Evolutionary conservation across 352 stramenopile species (phyloP).

Genomic region (Phytophthora macrochlamydospora): DNA sequence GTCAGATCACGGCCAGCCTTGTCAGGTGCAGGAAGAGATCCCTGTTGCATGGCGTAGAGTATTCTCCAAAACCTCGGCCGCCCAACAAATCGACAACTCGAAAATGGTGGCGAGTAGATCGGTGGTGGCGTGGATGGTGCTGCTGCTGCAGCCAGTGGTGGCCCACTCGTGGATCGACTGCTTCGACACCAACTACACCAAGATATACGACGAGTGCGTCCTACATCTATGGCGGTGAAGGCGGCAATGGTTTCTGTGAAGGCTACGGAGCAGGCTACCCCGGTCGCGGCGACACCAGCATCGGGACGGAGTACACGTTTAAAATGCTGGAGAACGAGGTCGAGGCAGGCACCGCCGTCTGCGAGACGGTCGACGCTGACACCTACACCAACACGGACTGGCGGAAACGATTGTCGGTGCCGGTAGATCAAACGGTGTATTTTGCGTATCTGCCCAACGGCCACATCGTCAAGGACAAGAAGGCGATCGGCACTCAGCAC

Average conservation of each 20-base stretch:
- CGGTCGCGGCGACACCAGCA: constrained; percentile 28
- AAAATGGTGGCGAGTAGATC: no score
- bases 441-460: constrained; percentile 51
- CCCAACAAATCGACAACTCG: neutral
- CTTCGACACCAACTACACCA: constrained; percentile 41
- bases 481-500: constrained; percentile 43
- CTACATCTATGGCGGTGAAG: constrained; percentile 52
- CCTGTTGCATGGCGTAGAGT: neutral
- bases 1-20: neutral
- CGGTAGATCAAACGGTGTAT: constrained; percentile 40
- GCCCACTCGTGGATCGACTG: constrained; percentile 58
- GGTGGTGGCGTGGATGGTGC: neutral
- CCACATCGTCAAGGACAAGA: constrained; percentile 61
- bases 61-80: constrained; percentile 11
- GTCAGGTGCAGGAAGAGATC: neutral
- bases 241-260: constrained; percentile 51
- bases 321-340: constrained; percentile 61
- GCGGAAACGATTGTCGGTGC: constrained; percentile 41
- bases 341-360: constrained; percentile 38
- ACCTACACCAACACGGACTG: constrained; percentile 51
- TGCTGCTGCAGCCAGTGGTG: constrained; percentile 9
- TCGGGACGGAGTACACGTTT: constrained; percentile 49
- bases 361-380: constrained; percentile 47
- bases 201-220: constrained; percentile 49
- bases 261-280: constrained; percentile 49